Conservation (phyloP, 805 yeast genomes). For the Yueomyces sp. region DNA sequence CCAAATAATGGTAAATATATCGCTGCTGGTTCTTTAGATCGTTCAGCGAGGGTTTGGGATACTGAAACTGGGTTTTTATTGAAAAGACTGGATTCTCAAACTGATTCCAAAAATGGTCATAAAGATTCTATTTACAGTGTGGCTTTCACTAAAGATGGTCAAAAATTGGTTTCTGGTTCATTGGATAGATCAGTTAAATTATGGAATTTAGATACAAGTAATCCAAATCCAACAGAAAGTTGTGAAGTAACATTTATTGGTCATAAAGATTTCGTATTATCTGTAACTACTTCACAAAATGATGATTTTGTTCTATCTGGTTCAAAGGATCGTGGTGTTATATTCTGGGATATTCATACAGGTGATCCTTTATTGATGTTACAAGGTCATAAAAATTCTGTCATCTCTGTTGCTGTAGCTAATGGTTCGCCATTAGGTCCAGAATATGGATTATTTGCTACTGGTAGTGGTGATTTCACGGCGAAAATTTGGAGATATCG, state of each 20-base stretch:
- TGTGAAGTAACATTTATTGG: conserved; percentile 92
- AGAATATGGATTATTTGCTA: conserved; percentile 72
- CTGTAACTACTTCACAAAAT: conserved; percentile 90
- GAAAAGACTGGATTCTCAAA: conserved; percentile 83
- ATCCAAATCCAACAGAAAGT: conserved; percentile 33
- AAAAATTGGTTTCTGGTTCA: conserved; percentile 87
- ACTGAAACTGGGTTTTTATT: conserved; percentile 82
- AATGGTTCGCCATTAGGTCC: conserved; percentile 53
- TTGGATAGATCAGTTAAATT: conserved; percentile 90
- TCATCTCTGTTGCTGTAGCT: conserved; percentile 85
- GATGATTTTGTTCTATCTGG: conserved; percentile 86
- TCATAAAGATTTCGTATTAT: conserved; percentile 88
- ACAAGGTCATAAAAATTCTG: conserved; percentile 94
- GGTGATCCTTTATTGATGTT: conserved; percentile 91
- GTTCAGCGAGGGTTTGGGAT: conserved; percentile 96
- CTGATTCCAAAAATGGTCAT: conserved; percentile 83
- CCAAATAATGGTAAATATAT: conserved; percentile 80
- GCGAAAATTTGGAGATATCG: conserved; percentile 93
- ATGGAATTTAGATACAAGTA: conserved; percentile 55
- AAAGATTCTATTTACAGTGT: conserved; percentile 93
- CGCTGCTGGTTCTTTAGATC: conserved; percentile 93
- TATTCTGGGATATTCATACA: conserved; percentile 86
- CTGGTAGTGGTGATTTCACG: conserved; percentile 95
- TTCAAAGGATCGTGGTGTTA: conserved; percentile 92
- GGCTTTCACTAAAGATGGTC: conserved; percentile 82